These are phyloP conservation scores for Suillus luteus DNA, from an alignment of 768 basidiomycete genomes.

Conservation along the genomic window DNA sequence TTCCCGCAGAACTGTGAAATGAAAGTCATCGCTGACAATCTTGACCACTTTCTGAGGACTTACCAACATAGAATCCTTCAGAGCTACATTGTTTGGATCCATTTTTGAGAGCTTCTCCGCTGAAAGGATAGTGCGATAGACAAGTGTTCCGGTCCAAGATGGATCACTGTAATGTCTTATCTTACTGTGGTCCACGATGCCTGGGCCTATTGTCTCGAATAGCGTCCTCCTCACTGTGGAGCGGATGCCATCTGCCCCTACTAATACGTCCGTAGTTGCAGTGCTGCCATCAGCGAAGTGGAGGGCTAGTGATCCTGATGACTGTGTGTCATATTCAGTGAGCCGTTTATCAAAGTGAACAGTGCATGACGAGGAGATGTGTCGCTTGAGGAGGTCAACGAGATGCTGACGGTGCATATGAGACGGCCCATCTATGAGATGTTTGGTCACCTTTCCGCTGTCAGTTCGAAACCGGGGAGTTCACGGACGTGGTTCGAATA, in stretches of 20 bases:
- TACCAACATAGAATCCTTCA: conserved; percentile 26
- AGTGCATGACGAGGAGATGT: conserved; percentile 22
- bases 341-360: conserved; percentile 25
- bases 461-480: conserved; percentile 23
- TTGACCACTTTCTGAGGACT: conserved; percentile 17
- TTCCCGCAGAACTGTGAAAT: conserved; percentile 19
- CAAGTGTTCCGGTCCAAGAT: conserved; percentile 42
- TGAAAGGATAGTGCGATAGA: conserved; percentile 41
- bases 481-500: conserved; percentile 18
- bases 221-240: conserved; percentile 29
- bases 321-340: conserved; percentile 15
- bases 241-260: conserved; percentile 49
- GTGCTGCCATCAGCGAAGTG: conserved; percentile 29
- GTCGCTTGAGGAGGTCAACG: conserved; percentile 20
- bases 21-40: conserved; percentile 16
- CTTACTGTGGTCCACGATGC: background rate
- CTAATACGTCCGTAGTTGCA: conserved; percentile 41
- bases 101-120: conserved; percentile 31
- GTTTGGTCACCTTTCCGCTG: conserved; percentile 18
- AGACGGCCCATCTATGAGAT: conserved; percentile 21
- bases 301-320: background rate
- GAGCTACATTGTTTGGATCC: conserved; percentile 24
- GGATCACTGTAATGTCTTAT: conserved; percentile 27
- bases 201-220: conserved; percentile 19
- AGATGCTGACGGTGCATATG: conserved; percentile 28